A percentile compares a stretch with the other conserved stretches of the same genome.
Evolutionary conservation across 305 asterid genomes (phyloP).

Genomic region (Coffea humblotiana): DNA sequence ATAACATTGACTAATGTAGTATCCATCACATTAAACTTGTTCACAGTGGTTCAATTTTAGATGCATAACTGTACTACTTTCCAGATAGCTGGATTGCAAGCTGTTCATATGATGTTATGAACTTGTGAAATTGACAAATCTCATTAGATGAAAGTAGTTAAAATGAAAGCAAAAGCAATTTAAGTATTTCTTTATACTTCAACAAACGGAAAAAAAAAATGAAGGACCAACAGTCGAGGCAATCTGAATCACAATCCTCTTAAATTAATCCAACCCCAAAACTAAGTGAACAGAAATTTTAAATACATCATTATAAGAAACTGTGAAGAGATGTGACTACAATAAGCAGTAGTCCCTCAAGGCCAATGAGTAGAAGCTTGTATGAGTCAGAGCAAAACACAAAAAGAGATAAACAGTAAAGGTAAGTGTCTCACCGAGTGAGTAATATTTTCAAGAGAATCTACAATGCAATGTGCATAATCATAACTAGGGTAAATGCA

Average conservation of each 20-base stretch:
- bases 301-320: neutral
- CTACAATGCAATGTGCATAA: slow-evolving; percentile 89
- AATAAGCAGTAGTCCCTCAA: neutral
- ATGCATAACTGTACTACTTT: neutral
- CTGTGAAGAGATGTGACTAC: neutral
- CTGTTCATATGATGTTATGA: neutral
- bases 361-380: neutral
- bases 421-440: slow-evolving; percentile 67
- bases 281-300: neutral
- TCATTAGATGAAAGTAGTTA: neutral
- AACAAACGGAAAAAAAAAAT: neutral
- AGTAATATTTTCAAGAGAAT: slow-evolving; percentile 87
- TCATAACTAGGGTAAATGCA: slow-evolving; percentile 96
- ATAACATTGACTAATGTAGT: neutral
- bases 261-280: neutral
- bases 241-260: neutral
- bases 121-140: neutral
- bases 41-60: neutral
- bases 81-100: neutral
- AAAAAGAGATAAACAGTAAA: slow-evolving; percentile 1
- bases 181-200: neutral
- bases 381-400: neutral
- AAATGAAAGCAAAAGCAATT: slow-evolving; percentile 2
- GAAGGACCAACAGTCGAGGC: neutral
- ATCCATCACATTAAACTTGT: neutral